Conservation (phyloP, 139 green algal genomes). For the Volvox reticuliferus region DNA sequence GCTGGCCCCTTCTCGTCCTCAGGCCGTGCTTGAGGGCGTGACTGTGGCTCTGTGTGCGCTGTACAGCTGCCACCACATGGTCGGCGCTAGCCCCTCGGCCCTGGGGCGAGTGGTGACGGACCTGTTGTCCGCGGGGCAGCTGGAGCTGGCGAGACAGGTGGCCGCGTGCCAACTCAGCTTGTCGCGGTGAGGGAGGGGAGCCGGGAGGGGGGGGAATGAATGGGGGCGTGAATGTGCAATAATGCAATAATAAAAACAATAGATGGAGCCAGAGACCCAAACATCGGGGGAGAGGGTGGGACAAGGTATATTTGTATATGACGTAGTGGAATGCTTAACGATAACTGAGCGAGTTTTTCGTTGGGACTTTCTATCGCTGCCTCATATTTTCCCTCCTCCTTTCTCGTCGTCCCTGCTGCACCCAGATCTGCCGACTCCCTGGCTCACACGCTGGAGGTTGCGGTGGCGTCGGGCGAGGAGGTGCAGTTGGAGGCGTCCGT, state of each 20-base stretch:
- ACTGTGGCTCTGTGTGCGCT: not conserved
- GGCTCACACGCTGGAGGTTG: constrained; percentile 28
- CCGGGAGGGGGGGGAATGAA: not conserved
- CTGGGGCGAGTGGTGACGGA: constrained; percentile 38
- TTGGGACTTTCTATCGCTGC: too few species aligned
- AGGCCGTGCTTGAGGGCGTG: constrained; percentile 40
- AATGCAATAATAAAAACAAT: too few species aligned
- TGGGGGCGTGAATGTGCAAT: too few species aligned
- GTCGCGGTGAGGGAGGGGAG: not conserved
- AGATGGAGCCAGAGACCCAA: too few species aligned
- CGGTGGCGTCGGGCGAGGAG: constrained; percentile 21
- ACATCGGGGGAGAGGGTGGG: too few species aligned
- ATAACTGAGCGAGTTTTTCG: too few species aligned
- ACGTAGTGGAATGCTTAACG: too few species aligned
- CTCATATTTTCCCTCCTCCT: too few species aligned
- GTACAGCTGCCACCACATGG: not conserved
- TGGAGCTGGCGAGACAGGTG: constrained; percentile 30
- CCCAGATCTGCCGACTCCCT: constrained; percentile 25
- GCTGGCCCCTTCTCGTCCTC: not conserved
- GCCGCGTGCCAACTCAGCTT: not conserved
- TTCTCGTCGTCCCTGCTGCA: not conserved
- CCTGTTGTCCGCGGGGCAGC: constrained; percentile 26
- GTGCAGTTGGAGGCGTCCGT: not conserved
- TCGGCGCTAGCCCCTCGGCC: not conserved
- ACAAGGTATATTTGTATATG: too few species aligned